Evolutionary conservation across 2,329 filamentous ascomycete species (phyloP).

Genomic region (Stagonosporopsis chrysanthemi): DNA sequence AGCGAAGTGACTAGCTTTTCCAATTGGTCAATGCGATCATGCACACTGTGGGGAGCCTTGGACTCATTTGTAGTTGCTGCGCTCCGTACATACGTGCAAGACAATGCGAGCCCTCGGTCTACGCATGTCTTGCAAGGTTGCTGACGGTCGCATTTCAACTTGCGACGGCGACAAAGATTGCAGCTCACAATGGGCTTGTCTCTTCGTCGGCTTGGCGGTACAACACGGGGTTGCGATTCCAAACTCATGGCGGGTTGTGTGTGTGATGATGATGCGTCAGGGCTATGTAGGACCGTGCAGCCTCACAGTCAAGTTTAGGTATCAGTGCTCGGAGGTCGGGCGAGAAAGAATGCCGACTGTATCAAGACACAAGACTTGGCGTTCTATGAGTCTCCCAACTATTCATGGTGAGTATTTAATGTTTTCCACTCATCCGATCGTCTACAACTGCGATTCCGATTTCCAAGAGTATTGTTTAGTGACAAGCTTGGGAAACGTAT

Average conservation of each 20-base stretch:
- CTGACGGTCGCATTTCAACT: constrained; percentile 48
- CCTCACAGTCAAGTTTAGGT: background rate
- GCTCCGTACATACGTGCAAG: constrained; percentile 42
- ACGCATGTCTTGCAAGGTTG: constrained; percentile 48
- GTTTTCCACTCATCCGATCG: background rate
- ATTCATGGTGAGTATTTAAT: background rate
- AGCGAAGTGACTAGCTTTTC: constrained; percentile 47
- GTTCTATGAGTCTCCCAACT: background rate
- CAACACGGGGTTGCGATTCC: constrained; percentile 25
- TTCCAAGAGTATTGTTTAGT: background rate
- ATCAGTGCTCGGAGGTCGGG: constrained; percentile 7
- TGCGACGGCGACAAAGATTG: constrained; percentile 27
- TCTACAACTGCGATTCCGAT: background rate
- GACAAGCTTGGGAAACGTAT: background rate
- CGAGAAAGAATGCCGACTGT: constrained; percentile 1
- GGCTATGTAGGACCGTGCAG: constrained; percentile 1
- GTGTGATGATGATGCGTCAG: background rate
- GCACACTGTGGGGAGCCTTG: constrained; percentile 40
- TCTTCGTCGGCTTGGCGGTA: constrained; percentile 37
- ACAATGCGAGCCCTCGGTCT: constrained; percentile 47
- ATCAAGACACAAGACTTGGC: background rate
- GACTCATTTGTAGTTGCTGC: constrained; percentile 29
- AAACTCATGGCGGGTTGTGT: constrained; percentile 24
- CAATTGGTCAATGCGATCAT: constrained; percentile 48
- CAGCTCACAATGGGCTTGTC: constrained; percentile 41